Conservation (phyloP, 78 protist genomes). For the Pigoraptor vietnamica region DNA sequence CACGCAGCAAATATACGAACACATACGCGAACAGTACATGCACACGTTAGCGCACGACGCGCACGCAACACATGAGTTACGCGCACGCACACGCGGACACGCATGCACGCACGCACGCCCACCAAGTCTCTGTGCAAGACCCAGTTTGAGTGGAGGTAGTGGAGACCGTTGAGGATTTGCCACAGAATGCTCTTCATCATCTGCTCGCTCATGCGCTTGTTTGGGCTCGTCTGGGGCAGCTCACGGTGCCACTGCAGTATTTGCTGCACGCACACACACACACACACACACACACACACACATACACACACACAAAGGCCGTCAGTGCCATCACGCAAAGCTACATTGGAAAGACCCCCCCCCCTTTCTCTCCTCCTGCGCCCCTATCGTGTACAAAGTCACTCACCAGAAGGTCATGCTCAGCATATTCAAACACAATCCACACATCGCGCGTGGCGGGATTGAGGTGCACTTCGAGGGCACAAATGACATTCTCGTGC, state of each 20-base stretch:
- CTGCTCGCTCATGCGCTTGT: constrained; percentile 33
- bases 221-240: not conserved
- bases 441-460: constrained; percentile 10
- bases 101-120: not conserved
- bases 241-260: not conserved
- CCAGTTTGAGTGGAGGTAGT: constrained; percentile 75
- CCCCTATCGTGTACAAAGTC: too few relatives aligned
- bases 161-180: constrained; percentile 66
- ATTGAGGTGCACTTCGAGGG: constrained; percentile 9
- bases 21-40: not conserved
- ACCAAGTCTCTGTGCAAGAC: constrained; percentile 67
- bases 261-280: not conserved
- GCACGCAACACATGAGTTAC: too few relatives aligned
- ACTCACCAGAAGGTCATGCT: constrained; percentile 62
- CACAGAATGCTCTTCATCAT: constrained; percentile 49
- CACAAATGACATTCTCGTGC: constrained; percentile 12
- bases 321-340: not conserved
- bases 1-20: not conserved
- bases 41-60: not conserved
- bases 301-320: not conserved
- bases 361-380: too few relatives aligned
- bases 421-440: constrained; percentile 76
- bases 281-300: not conserved
- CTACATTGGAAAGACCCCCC: too few relatives aligned
- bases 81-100: not conserved